Conservation (phyloP, 2,329 filamentous ascomycete genomes). For the Cladosporium sp. region DNA sequence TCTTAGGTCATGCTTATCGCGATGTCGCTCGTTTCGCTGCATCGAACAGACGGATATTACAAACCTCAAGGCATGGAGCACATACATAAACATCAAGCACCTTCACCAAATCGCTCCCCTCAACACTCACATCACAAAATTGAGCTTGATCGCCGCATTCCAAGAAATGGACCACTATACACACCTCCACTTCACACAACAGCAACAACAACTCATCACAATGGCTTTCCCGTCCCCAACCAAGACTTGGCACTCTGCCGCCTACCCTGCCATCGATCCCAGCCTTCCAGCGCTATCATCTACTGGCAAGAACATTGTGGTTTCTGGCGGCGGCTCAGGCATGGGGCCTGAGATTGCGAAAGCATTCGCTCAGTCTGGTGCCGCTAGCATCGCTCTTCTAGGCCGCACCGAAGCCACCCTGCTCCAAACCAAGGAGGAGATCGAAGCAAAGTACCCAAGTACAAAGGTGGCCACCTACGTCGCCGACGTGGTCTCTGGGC, state of each 20-base stretch:
- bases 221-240: constrained; percentile 30
- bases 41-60: neutral
- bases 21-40: no score
- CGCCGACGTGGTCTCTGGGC: constrained; percentile 13
- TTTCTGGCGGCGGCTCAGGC: constrained; percentile 17
- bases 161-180: neutral
- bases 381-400: constrained; percentile 14
- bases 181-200: neutral
- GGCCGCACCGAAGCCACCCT: constrained; percentile 12
- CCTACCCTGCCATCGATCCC: constrained; percentile 37
- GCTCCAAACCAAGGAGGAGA: constrained; percentile 8
- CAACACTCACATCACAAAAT: neutral
- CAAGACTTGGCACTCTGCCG: constrained; percentile 32
- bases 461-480: constrained; percentile 14
- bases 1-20: no score
- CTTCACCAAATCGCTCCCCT: neutral
- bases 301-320: constrained; percentile 37
- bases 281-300: constrained; percentile 38
- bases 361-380: constrained; percentile 15
- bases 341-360: constrained; percentile 15
- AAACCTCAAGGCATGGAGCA: neutral
- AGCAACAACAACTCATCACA: neutral
- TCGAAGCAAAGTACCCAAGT: constrained; percentile 4
- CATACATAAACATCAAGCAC: neutral
- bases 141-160: no score